Evolutionary conservation across 768 basidiomycete genomes (phyloP).

Genomic region (Tulasnella sp.): DNA sequence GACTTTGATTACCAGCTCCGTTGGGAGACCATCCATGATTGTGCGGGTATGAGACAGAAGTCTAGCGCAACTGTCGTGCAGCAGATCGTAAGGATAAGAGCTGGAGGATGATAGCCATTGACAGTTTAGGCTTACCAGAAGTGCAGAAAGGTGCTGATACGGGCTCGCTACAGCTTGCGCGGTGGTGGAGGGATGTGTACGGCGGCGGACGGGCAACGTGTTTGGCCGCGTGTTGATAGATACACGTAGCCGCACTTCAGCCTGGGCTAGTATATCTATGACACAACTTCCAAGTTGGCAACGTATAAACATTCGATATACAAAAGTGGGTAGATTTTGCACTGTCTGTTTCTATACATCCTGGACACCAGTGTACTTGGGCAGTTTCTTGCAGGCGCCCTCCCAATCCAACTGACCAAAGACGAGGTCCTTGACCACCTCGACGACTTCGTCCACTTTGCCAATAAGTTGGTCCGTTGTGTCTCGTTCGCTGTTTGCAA

Average conservation of each 20-base stretch:
- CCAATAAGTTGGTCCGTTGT: slow-evolving; percentile 92
- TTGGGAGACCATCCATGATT: too few species aligned
- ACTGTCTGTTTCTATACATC: slow-evolving; percentile 44
- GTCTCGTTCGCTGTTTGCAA: slow-evolving; percentile 72
- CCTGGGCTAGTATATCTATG: not conserved
- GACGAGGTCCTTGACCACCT: slow-evolving; percentile 72
- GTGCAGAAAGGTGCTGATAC: not conserved
- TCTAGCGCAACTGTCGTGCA: too few species aligned
- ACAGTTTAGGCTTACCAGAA: too few species aligned
- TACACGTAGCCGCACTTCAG: not conserved
- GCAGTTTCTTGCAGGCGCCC: slow-evolving; percentile 64
- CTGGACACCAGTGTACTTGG: slow-evolving; percentile 85
- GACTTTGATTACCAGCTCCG: not conserved
- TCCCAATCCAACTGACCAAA: slow-evolving; percentile 72
- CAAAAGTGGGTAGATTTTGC: not conserved
- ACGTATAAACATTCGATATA: not conserved
- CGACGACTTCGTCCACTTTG: slow-evolving; percentile 80
- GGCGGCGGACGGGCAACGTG: too few species aligned
- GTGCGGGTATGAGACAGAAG: too few species aligned
- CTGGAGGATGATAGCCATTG: too few species aligned
- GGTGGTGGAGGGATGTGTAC: not conserved
- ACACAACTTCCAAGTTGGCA: not conserved
- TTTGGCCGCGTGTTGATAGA: too few species aligned
- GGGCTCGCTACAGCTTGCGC: not conserved
- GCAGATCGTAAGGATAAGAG: too few species aligned